phyloP scores from a whole-genome alignment of 345 rosid species.

The Moricandia moricandioides region DNA sequence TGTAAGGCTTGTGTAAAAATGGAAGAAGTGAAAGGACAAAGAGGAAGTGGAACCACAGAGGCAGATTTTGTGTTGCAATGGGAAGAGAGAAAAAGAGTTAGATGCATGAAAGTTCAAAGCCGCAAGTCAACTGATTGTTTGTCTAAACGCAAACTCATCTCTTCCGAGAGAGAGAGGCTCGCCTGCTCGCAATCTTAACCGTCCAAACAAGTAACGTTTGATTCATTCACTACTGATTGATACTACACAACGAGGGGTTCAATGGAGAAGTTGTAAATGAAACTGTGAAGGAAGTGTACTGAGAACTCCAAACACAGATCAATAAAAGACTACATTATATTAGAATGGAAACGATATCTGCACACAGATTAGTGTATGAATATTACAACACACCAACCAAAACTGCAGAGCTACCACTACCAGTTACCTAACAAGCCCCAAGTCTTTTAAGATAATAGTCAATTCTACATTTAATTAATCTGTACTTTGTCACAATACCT shows the following conservation, averaged over 20 bases:
- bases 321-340: slow-evolving; percentile 17
- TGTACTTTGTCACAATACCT: slow-evolving; percentile 52
- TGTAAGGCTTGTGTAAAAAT: slow-evolving; percentile 33
- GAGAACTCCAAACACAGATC: neutral
- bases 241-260: slow-evolving; percentile 81
- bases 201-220: slow-evolving; percentile 48
- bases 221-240: slow-evolving; percentile 39
- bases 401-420: slow-evolving; percentile 35
- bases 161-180: slow-evolving; percentile 58
- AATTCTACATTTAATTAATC: slow-evolving; percentile 37
- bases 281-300: slow-evolving; percentile 30
- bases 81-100: slow-evolving; percentile 83
- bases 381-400: slow-evolving; percentile 38
- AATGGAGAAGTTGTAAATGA: slow-evolving; percentile 53
- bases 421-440: slow-evolving; percentile 19
- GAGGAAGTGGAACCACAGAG: slow-evolving; percentile 46
- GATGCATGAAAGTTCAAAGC: slow-evolving; percentile 67
- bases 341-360: slow-evolving; percentile 18
- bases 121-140: slow-evolving; percentile 51
- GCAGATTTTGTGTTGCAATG: slow-evolving; percentile 85
- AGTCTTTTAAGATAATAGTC: slow-evolving; percentile 20
- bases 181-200: slow-evolving; percentile 47
- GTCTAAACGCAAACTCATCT: slow-evolving; percentile 53
- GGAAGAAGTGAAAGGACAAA: slow-evolving; percentile 70
- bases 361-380: slow-evolving; percentile 29